Evolutionary conservation across 352 stramenopile genomes (phyloP).

Genomic region (Peronospora destructor): DNA sequence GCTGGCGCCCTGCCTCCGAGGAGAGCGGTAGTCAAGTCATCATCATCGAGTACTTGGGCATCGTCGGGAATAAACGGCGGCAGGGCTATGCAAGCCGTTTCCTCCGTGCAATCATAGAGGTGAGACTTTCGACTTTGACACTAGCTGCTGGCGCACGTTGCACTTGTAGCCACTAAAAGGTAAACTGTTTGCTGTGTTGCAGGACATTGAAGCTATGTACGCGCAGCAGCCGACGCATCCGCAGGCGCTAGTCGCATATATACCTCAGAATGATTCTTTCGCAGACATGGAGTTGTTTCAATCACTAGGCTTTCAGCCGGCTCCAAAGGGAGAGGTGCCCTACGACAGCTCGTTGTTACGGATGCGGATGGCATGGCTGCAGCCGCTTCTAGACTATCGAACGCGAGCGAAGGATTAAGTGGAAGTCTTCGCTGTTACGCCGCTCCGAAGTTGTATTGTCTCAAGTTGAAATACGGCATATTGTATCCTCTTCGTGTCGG

Average conservation of each 20-base stretch:
- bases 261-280: slow-evolving; percentile 37
- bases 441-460: slow-evolving; percentile 2
- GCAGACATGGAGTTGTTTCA: slow-evolving; percentile 46
- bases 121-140: slow-evolving; percentile 5
- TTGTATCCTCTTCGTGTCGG: neutral
- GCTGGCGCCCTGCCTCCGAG: slow-evolving; percentile 37
- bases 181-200: slow-evolving; percentile 8
- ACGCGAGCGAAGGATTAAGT: slow-evolving; percentile 1
- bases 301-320: slow-evolving; percentile 41
- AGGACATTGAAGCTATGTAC: slow-evolving; percentile 49
- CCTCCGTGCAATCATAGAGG: slow-evolving; percentile 46
- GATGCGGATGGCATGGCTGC: slow-evolving; percentile 26
- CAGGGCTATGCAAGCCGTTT: slow-evolving; percentile 48
- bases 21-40: slow-evolving; percentile 39
- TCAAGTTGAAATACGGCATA: neutral
- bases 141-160: slow-evolving; percentile 1
- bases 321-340: slow-evolving; percentile 26
- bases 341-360: slow-evolving; percentile 25
- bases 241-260: slow-evolving; percentile 34
- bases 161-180: slow-evolving; percentile 1
- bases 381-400: neutral
- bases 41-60: slow-evolving; percentile 53
- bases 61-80: slow-evolving; percentile 45
- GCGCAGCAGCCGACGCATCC: slow-evolving; percentile 23
- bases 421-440: slow-evolving; percentile 1